A percentile compares a stretch with the other conserved stretches of the same genome.
These are phyloP conservation scores for Pyrenophora tritici-repentis DNA, from an alignment of 2,329 filamentous ascomycete species.

Conservation along the genomic window DNA sequence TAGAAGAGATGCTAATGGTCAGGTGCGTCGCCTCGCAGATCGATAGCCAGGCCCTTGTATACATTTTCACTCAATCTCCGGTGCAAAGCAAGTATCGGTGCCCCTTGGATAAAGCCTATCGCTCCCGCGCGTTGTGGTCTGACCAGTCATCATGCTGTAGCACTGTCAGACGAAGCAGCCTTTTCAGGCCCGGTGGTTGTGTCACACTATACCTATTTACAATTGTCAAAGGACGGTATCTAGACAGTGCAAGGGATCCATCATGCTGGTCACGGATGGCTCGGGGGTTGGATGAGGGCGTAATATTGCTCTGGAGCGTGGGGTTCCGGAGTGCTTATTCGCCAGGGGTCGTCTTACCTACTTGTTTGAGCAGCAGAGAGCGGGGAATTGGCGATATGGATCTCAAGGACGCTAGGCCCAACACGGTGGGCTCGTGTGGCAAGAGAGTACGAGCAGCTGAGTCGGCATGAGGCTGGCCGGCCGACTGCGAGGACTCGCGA, in stretches of 20 bases:
- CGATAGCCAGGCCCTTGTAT: constrained; percentile 19
- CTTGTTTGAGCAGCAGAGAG: constrained; percentile 23
- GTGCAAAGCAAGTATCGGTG: constrained; percentile 12
- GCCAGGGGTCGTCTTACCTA: constrained; percentile 31
- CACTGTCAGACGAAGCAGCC: constrained; percentile 23
- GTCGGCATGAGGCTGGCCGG: constrained; percentile 13
- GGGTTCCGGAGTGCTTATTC: constrained; percentile 14
- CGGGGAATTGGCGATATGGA: constrained; percentile 13
- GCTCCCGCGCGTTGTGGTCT: not conserved
- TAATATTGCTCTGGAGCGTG: constrained; percentile 14
- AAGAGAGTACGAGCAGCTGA: constrained; percentile 13
- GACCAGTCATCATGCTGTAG: constrained; percentile 17
- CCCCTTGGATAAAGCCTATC: constrained; percentile 10
- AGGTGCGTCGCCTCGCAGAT: constrained; percentile 21
- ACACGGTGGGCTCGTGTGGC: constrained; percentile 17
- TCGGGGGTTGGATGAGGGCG: constrained; percentile 26
- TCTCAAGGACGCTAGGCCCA: constrained; percentile 33
- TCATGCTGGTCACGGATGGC: constrained; percentile 32
- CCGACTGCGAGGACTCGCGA: not conserved
- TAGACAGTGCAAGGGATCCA: constrained; percentile 27
- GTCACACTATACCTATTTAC: constrained; percentile 36
- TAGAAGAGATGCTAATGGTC: constrained; percentile 18
- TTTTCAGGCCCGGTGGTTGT: constrained; percentile 26
- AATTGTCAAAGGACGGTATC: constrained; percentile 22
- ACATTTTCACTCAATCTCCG: constrained; percentile 13